A percentile compares a stretch with the other conserved stretches of the same genome.
Conservation (phyloP, 371 early-diverging fungal genomes). For the Mortierella sp. region DNA sequence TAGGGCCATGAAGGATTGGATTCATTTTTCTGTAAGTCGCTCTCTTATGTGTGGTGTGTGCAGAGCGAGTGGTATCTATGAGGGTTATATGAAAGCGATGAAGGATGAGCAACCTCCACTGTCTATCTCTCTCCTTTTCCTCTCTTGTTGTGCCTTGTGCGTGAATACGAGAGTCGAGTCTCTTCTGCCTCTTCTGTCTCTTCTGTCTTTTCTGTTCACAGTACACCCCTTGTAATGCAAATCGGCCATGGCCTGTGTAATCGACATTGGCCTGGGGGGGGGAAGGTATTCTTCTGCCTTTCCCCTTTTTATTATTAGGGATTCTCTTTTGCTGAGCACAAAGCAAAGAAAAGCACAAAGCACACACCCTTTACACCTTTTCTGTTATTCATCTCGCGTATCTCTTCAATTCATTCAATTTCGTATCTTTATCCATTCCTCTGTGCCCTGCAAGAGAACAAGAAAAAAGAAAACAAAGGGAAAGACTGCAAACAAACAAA, state of each 20-base stretch:
- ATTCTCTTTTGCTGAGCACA: no score
- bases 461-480: background rate
- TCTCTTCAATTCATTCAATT: background rate
- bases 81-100: no score
- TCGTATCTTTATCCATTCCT: background rate
- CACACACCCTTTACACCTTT: no score
- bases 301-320: no score
- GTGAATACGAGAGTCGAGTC: background rate
- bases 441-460: slow-evolving; percentile 12
- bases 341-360: no score
- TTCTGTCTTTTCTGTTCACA: background rate
- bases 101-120: background rate
- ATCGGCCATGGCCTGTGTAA: background rate
- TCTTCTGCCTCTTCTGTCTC: background rate
- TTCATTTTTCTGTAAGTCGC: no score
- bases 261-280: slow-evolving; percentile 2
- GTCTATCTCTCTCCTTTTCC: background rate
- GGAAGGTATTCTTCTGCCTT: background rate
- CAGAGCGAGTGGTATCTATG: no score
- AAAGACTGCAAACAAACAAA: background rate
- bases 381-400: no score
- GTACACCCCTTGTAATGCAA: background rate
- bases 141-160: background rate
- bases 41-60: no score
- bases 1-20: background rate